Conservation (phyloP, 441 rosid genomes). For the Mallotus japonicus region DNA sequence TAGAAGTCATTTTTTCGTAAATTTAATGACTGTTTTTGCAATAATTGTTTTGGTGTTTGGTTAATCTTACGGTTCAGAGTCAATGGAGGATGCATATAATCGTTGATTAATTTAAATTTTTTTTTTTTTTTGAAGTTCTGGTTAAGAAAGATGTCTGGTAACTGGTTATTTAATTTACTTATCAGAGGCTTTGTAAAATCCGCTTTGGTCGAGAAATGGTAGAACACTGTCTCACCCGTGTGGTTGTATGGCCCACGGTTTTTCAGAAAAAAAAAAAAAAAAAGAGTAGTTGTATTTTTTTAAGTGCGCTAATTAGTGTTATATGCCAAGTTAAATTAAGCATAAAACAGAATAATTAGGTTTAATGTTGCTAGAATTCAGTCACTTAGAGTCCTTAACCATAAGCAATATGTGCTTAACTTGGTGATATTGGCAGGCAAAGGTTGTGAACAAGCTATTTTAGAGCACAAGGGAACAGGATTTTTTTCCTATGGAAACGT, state of each 20-base stretch:
- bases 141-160: neutral
- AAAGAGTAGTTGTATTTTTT: neutral
- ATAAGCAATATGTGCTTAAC: neutral
- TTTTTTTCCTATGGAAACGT: slow-evolving; percentile 33
- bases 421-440: slow-evolving; percentile 42
- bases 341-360: no score
- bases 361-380: no score
- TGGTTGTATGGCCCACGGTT: neutral
- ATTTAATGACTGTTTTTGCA: no score
- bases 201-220: neutral
- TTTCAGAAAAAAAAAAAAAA: neutral
- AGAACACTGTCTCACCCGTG: neutral
- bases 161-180: neutral
- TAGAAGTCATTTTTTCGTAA: no score
- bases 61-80: neutral
- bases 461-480: slow-evolving; percentile 25
- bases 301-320: neutral
- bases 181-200: slow-evolving; percentile 11
- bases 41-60: neutral
- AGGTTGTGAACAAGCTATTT: slow-evolving; percentile 30
- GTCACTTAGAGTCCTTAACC: no score
- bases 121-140: neutral
- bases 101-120: no score
- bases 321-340: neutral
- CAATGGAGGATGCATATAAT: neutral